Base-by-base conservation (phyloP, 1,139 yeast species). In the Hemisphaericaspora lyxosophila region DNA sequence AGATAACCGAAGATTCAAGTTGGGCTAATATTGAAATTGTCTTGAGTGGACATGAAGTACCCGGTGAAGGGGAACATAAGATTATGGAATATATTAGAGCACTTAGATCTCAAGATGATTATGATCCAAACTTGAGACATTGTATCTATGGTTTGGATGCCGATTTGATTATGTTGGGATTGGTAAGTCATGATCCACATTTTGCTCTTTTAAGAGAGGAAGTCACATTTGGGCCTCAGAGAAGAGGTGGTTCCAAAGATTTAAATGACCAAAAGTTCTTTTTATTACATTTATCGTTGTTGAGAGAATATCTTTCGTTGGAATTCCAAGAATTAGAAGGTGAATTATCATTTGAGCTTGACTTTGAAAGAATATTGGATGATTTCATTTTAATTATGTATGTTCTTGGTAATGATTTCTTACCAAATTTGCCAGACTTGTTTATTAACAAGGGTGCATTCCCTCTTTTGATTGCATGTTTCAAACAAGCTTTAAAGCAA, bases 21-120 rank as follows among this genome's bases (percentile, higher is more conserved):
- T 94, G 98, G 98, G 85, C 88, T 49, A 78, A 82, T 44, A 71
- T 88, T 47, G 79, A 89, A 49, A 82, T 94, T 40, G 78, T 94
- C 27, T 79, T 94, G 46, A 85, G 95, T 40, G 99, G 96, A 38
- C 97, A 95, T 48, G 92, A 92, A 49, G 97, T 89, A n/a, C 99
- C 99, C 3, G 99, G 99, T 47, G 98, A 94, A 73, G 99, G 99
- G 59, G 98, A 94, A 67, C 98, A 92, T 67, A 92, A 92, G 60
- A 88, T 92, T 51, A 92, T 92, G 98, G 88, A 87, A 53, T 94
- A 82, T 55, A 88, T 94, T 47, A 78, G 98, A 61, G 73, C 82
- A 33, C 84, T 84, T 62, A 81, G 95, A 50, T 75, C 86, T 11
- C 86, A 82, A 49, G 78, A 82, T 1, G 75, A 74, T 35, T 86